Percentiles rank a stretch among this genome's conserved stretches.
Conservation (phyloP, 305 asterid species). For the Fraxinus greggii region DNA sequence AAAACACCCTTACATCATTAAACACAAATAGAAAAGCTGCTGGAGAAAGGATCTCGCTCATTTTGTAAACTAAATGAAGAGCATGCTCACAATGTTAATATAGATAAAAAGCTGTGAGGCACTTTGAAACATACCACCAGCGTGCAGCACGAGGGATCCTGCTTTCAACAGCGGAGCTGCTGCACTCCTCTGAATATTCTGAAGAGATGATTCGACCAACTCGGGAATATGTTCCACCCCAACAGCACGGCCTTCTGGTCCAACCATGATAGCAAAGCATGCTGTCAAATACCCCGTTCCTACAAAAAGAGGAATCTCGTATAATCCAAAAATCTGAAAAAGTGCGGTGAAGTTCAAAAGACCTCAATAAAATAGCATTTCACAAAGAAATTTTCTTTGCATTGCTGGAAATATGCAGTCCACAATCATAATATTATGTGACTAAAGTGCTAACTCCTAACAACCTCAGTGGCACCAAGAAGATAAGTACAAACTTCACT, state of each 20-base stretch:
- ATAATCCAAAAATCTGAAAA: constrained; percentile 22
- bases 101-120: constrained; percentile 13
- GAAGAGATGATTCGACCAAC: constrained; percentile 63
- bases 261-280: constrained; percentile 90
- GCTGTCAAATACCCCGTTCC: constrained; percentile 98
- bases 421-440: background rate
- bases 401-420: background rate
- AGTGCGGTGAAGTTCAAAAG: background rate
- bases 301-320: constrained; percentile 29
- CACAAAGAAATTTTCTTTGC: background rate
- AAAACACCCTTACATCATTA: background rate
- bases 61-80: background rate
- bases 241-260: constrained; percentile 77
- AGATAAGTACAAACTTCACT: background rate
- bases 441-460: background rate
- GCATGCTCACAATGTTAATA: background rate
- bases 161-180: constrained; percentile 72
- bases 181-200: constrained; percentile 66
- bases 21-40: background rate
- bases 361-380: constrained; percentile 13
- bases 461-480: background rate
- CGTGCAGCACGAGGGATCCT: constrained; percentile 66
- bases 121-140: constrained; percentile 58
- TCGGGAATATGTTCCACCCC: constrained; percentile 98
- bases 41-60: background rate